A percentile compares a stretch with the other conserved stretches of the same genome.
These are phyloP conservation scores for Lunularia cruciata DNA, from an alignment of 225 moss, liverwort and hornwort species.

Conservation along the genomic window DNA sequence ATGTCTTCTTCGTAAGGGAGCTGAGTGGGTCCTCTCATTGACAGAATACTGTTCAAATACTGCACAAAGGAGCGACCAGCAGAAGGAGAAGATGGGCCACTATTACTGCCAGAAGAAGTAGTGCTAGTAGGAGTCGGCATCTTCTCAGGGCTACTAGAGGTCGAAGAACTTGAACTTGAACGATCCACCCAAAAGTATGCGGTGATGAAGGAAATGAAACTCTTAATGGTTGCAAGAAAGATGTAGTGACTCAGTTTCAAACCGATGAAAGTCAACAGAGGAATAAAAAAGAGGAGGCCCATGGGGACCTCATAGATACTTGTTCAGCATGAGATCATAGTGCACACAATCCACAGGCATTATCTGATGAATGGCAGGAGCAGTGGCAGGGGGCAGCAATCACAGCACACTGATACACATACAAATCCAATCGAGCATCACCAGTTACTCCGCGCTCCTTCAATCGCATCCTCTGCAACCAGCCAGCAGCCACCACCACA, in stretches of 20 bases:
- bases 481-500: neutral
- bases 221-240: slow-evolving; percentile 24
- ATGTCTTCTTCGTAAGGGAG: slow-evolving; percentile 89
- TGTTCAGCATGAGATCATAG: slow-evolving; percentile 1
- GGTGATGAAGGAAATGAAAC: slow-evolving; percentile 11
- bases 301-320: slow-evolving; percentile 35
- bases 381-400: neutral
- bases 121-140: slow-evolving; percentile 24
- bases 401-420: neutral
- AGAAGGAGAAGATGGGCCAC: slow-evolving; percentile 38
- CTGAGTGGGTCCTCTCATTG: slow-evolving; percentile 73
- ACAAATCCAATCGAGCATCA: neutral
- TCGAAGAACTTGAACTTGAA: slow-evolving; percentile 1
- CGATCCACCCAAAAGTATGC: slow-evolving; percentile 7
- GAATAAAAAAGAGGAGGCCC: slow-evolving; percentile 33
- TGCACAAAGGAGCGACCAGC: slow-evolving; percentile 61
- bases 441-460: neutral
- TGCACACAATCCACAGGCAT: neutral
- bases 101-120: slow-evolving; percentile 5
- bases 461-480: neutral
- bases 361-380: neutral
- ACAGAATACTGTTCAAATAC: slow-evolving; percentile 73
- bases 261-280: slow-evolving; percentile 34
- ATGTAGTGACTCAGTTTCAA: slow-evolving; percentile 33
- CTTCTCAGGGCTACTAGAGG: slow-evolving; percentile 8